phyloP scores from a whole-genome alignment of 345 rosid genomes.

The Erysimum cheiranthoides region DNA sequence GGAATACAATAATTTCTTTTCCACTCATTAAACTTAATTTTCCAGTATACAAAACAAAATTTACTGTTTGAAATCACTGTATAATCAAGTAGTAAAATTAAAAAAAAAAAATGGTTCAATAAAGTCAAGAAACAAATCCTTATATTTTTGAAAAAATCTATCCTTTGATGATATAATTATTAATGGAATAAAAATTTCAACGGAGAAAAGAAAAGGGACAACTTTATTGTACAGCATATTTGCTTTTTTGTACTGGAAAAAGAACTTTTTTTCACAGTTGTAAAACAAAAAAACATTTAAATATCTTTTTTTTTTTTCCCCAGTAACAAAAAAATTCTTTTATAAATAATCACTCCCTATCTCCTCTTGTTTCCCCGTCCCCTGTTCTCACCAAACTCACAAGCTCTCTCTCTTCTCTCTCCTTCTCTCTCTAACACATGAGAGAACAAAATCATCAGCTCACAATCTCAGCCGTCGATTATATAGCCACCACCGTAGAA shows the following conservation, averaged over 20 bases:
- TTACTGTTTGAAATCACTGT: neutral
- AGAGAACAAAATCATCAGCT: constrained; percentile 33
- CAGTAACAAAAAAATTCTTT: neutral
- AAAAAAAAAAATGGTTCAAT: neutral
- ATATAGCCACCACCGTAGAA: constrained; percentile 13
- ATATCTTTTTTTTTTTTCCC: neutral
- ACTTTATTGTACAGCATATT: constrained; percentile 50
- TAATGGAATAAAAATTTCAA: constrained; percentile 16
- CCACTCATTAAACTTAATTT: neutral
- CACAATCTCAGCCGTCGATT: constrained; percentile 51
- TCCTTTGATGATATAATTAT: constrained; percentile 28
- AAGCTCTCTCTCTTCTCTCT: neutral
- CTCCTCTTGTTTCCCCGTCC: constrained; percentile 21
- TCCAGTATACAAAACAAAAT: neutral
- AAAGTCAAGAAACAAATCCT: constrained; percentile 43
- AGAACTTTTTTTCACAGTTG: constrained; percentile 36
- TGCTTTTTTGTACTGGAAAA: constrained; percentile 41
- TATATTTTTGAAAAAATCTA: neutral
- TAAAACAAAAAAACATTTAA: constrained; percentile 24
- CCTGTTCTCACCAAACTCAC: constrained; percentile 27
- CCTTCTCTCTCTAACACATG: constrained; percentile 36
- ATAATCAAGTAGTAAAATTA: neutral
- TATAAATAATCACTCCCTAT: constrained; percentile 46
- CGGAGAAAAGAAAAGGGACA: constrained; percentile 41
- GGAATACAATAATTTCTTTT: neutral